Percentiles rank a stretch among this genome's conserved stretches.
phyloP scores from a whole-genome alignment of 192 early-diverging fungal species.

The Obelidium mucronatum region DNA sequence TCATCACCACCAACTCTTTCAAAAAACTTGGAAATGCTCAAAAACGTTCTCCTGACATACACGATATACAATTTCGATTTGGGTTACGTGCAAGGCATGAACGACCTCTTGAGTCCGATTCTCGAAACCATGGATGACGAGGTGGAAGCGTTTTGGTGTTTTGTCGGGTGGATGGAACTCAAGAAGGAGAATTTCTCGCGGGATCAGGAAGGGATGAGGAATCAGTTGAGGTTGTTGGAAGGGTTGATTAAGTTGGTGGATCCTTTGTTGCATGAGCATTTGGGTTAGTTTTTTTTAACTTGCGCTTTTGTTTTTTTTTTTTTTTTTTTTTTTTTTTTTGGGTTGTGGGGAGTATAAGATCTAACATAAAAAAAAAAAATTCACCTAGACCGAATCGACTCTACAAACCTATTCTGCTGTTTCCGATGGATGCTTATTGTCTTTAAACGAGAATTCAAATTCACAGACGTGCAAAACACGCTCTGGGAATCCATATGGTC shows the following conservation, averaged over 20 bases:
- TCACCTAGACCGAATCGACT: conserved; percentile 70
- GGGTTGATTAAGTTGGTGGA: conserved; percentile 88
- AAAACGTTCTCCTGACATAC: conserved; percentile 92
- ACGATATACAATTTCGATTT: conserved; percentile 83
- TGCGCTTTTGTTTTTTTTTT: neutral
- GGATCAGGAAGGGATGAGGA: conserved; percentile 95
- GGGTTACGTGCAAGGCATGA: conserved; percentile 99
- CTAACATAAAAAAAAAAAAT: neutral
- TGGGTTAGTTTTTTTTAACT: conserved; percentile 56
- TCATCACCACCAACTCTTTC: conserved; percentile 61
- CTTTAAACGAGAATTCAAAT: conserved; percentile 97
- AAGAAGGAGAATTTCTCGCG: conserved; percentile 56
- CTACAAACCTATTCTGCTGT: conserved; percentile 94
- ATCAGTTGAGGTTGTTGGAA: conserved; percentile 82
- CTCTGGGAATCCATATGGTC: conserved; percentile 83
- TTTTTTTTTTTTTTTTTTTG: neutral
- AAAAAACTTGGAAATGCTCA: conserved; percentile 83
- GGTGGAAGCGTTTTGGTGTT: conserved; percentile 92
- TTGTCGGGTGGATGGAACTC: conserved; percentile 87
- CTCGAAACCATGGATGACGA: conserved; percentile 90
- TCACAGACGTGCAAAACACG: conserved; percentile 77
- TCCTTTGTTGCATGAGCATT: conserved; percentile 80
- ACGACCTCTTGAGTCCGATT: conserved; percentile 89
- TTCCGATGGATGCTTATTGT: conserved; percentile 97
- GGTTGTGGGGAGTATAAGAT: conserved; percentile 3